phyloP scores from a whole-genome alignment of 495 filamentous ascomycete genomes.

The Annulohypoxylon nitens region DNA sequence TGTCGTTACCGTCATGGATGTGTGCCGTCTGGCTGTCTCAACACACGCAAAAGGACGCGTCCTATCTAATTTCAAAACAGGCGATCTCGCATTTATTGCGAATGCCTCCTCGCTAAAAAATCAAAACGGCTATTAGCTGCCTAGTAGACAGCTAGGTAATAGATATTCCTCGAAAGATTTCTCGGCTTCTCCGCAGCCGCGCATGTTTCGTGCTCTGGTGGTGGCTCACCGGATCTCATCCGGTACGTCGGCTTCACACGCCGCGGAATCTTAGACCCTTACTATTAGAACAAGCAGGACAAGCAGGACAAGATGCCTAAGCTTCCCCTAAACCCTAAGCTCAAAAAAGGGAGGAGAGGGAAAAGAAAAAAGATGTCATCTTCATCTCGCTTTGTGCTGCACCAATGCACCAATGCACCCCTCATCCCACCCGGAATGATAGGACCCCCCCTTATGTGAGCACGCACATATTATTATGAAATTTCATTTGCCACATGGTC shows the following conservation, averaged over 20 bases:
- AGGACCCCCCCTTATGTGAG: slow-evolving; percentile 13
- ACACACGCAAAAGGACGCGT: slow-evolving; percentile 10
- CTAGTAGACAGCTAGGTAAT: slow-evolving; percentile 5
- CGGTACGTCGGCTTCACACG: slow-evolving; percentile 30
- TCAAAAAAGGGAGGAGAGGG: slow-evolving; percentile 20
- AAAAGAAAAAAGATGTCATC: slow-evolving; percentile 34
- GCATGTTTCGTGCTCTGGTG: slow-evolving; percentile 31
- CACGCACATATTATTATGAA: slow-evolving; percentile 24
- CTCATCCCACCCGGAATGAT: slow-evolving; percentile 23
- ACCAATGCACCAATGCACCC: background rate
- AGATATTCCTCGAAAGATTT: slow-evolving; percentile 26
- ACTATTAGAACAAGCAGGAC: slow-evolving; percentile 15
- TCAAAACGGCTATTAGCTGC: background rate
- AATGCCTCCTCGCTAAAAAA: slow-evolving; percentile 22
- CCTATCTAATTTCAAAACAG: slow-evolving; percentile 12
- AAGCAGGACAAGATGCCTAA: slow-evolving; percentile 21
- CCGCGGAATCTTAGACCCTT: slow-evolving; percentile 30
- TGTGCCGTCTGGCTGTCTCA: slow-evolving; percentile 1
- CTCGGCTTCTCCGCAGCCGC: slow-evolving; percentile 47
- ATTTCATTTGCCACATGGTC: slow-evolving; percentile 49
- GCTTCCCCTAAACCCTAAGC: slow-evolving; percentile 24
- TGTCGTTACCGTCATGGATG: slow-evolving; percentile 1
- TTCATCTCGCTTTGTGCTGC: slow-evolving; percentile 42
- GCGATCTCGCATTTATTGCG: slow-evolving; percentile 17
- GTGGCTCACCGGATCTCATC: slow-evolving; percentile 47